Conservation (phyloP, 139 green algal genomes). For the Cymbomonas tetramitiformis region DNA sequence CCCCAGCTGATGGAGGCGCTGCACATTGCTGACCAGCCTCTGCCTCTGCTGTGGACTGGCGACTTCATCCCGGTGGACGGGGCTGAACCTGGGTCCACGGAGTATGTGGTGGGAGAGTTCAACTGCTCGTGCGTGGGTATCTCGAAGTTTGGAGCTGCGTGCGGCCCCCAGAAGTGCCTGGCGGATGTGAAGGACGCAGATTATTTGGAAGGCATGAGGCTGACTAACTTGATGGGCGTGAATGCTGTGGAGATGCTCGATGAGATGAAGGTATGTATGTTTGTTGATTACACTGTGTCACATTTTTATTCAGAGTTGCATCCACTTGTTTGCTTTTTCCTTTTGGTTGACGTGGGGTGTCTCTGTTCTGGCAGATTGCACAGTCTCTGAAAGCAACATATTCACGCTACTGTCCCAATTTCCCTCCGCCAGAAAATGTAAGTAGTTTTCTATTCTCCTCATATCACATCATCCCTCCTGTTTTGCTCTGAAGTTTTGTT, state of each 20-base stretch:
- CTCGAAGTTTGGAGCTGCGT: slow-evolving; percentile 7
- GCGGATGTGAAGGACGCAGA: slow-evolving; percentile 2
- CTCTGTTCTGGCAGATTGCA: too few species aligned
- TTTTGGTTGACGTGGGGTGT: too few species aligned
- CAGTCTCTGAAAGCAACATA: too few species aligned
- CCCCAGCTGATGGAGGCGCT: background rate
- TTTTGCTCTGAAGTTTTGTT: too few species aligned
- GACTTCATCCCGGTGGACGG: slow-evolving; percentile 30
- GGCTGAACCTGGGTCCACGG: slow-evolving; percentile 15
- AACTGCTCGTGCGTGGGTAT: slow-evolving; percentile 34
- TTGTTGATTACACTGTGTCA: too few species aligned
- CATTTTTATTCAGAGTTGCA: too few species aligned
- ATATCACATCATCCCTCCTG: too few species aligned
- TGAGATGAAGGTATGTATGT: too few species aligned
- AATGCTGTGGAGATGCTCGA: background rate
- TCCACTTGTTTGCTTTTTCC: too few species aligned
- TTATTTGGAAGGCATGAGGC: background rate
- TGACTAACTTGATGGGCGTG: slow-evolving; percentile 4
- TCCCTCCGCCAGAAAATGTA: too few species aligned
- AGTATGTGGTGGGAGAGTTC: slow-evolving; percentile 30
- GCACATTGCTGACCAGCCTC: background rate
- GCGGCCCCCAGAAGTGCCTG: background rate
- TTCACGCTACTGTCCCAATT: too few species aligned
- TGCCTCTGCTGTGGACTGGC: slow-evolving; percentile 26
- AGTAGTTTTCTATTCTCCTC: too few species aligned